phyloP scores from a whole-genome alignment of 2,329 filamentous ascomycete species.

The Cercospora canescens region DNA sequence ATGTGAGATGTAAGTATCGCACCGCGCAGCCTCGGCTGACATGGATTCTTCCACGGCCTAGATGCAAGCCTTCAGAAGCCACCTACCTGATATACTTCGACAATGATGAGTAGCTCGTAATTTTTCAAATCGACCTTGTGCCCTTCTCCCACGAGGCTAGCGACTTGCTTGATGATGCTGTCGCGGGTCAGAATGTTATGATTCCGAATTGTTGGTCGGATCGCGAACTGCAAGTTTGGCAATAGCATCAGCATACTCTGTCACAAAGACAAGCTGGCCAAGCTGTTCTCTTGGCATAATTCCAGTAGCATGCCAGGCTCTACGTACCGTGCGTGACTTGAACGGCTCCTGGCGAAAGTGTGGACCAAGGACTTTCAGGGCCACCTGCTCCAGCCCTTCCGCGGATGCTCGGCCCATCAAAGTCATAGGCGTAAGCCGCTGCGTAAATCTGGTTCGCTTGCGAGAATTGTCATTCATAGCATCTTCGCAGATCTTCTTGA shows the following conservation, averaged over 20 bases:
- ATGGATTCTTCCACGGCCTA: not conserved
- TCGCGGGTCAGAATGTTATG: conserved; percentile 68
- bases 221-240: conserved; percentile 67
- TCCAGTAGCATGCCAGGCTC: not conserved
- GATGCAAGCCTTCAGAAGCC: conserved; percentile 17
- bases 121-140: conserved; percentile 76
- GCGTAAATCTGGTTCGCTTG: conserved; percentile 59
- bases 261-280: not conserved
- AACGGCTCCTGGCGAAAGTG: conserved; percentile 61
- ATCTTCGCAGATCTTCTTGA: conserved; percentile 59
- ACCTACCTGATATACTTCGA: conserved; percentile 77
- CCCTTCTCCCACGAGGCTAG: conserved; percentile 61
- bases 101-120: conserved; percentile 76
- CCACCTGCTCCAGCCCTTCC: conserved; percentile 66
- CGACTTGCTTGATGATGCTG: conserved; percentile 70
- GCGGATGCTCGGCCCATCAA: conserved; percentile 67
- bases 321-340: conserved; percentile 53
- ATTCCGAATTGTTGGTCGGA: conserved; percentile 74
- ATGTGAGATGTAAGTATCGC: not conserved
- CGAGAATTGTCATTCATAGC: conserved; percentile 51
- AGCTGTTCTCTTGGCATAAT: not conserved
- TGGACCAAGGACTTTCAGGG: conserved; percentile 60
- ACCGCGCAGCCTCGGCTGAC: conserved; percentile 1
- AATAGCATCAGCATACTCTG: not conserved
- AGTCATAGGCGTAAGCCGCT: conserved; percentile 61